Base-by-base conservation (phyloP, 2,329 filamentous ascomycete species). In the Phoma sp. region DNA sequence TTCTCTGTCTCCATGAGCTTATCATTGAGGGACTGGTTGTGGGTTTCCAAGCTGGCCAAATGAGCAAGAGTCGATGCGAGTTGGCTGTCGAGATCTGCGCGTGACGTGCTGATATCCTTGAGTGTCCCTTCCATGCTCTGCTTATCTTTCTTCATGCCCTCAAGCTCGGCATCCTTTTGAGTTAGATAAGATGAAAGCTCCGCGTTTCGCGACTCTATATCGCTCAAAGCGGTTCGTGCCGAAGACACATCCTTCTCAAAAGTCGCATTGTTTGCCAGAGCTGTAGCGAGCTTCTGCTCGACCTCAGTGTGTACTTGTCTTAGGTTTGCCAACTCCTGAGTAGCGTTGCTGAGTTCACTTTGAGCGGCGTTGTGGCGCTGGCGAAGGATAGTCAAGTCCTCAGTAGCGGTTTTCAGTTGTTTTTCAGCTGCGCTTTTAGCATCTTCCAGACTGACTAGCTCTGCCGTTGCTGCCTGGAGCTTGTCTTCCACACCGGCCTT, bases 121-220 rank as follows among this genome's bases (percentile, higher is more conserved):
- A 50, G 37, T n/a, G 29, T 41, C 4, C 25, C 30, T 25, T 55
- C 36, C 27, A 23, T 22, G 13, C 37, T 33, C 1, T 42, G 37
- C 24, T 42, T 32, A 22, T 30, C 25, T 13, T 37, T 10, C 5
- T 25, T 18, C 4, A 35, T 7, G 10, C 32, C 24, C 3, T 14
- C 18, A 27, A 55, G 50, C 36, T 66, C 63, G 18, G 47, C 27
- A 4, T 58, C 46, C 6, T 53, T 52, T 2, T 37, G 52, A 14
- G 59, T 58, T 6, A 69, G 55, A 43, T 57, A 56, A 4, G 59
- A 57, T 6, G 50, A 39, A 7, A 70, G 58, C 29, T 55, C 54
- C 3, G 33, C 33, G 18, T 58, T 57, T 38, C 60, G 61, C 14
- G 56, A 56, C 44, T 70, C 64, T n/a, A 56, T 42, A 13, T 56